A percentile compares a stretch with the other conserved stretches of the same genome.
Evolutionary conservation across 2,329 filamentous ascomycete genomes (phyloP).

Genomic region (Diaporthe nobilis): DNA sequence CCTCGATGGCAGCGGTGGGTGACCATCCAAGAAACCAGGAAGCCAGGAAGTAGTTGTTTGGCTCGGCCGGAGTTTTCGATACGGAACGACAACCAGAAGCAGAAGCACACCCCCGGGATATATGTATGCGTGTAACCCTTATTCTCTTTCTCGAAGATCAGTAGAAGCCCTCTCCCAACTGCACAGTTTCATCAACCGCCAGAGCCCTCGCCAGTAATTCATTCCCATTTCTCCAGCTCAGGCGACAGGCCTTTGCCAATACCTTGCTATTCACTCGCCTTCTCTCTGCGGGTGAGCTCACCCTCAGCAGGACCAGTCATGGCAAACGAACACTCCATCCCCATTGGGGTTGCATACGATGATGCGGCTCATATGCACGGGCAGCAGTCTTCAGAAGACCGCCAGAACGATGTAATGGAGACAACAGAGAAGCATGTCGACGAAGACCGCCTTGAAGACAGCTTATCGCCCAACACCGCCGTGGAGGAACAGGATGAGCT

Average conservation of each 20-base stretch:
- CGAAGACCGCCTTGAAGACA: conserved; percentile 20
- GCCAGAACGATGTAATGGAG: conserved; percentile 15
- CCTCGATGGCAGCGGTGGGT: conserved; percentile 19
- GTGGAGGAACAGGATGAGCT: conserved; percentile 32
- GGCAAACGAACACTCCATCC: conserved; percentile 23
- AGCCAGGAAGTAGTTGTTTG: conserved; percentile 5
- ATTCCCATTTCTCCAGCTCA: not conserved
- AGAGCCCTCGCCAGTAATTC: not conserved
- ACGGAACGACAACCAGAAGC: not conserved
- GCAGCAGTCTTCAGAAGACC: conserved; percentile 4
- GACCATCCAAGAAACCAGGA: conserved; percentile 3
- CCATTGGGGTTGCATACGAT: conserved; percentile 27
- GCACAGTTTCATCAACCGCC: conserved; percentile 17
- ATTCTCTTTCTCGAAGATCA: not conserved
- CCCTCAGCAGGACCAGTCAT: conserved; percentile 7
- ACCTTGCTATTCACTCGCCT: not conserved
- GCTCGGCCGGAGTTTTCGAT: conserved; percentile 18
- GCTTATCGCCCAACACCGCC: conserved; percentile 26
- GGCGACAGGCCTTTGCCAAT: not conserved
- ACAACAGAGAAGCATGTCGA: conserved; percentile 26
- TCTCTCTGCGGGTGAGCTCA: not conserved
- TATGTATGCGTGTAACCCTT: conserved; percentile 19
- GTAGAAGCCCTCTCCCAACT: not conserved
- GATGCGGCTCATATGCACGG: not conserved
- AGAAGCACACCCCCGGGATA: conserved; percentile 15